Conservation (phyloP, 1,284 basidiomycete genomes). For the Melampsora abietis-canadensis region DNA sequence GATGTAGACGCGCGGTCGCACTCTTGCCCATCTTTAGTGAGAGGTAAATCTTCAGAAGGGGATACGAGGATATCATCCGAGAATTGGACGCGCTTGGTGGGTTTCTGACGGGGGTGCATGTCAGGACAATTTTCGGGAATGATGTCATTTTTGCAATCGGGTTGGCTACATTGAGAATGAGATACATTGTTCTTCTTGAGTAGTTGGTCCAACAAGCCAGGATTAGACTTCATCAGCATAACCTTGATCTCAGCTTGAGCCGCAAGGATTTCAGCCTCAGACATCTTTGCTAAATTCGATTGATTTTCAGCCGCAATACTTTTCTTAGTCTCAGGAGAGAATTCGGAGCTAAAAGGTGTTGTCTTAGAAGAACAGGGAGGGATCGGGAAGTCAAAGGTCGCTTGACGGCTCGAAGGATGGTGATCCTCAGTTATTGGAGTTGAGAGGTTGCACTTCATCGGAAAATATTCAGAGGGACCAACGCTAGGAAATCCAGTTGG, state of each 20-base stretch:
- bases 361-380: background rate
- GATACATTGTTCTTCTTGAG: conserved; percentile 19
- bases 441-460: background rate
- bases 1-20: background rate
- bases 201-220: conserved; percentile 24
- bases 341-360: background rate
- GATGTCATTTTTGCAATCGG: background rate
- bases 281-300: conserved; percentile 27
- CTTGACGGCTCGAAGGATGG: background rate
- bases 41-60: background rate
- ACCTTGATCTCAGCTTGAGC: conserved; percentile 34
- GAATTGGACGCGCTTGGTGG: background rate
- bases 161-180: background rate
- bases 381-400: background rate
- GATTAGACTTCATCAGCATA: conserved; percentile 30
- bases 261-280: conserved; percentile 23
- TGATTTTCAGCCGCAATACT: conserved; percentile 39
- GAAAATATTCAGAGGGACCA: background rate
- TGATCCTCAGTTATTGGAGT: background rate
- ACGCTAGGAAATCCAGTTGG: conserved; percentile 1
- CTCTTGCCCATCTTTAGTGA: background rate
- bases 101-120: background rate
- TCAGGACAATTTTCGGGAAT: background rate
- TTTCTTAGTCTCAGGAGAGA: background rate
- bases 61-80: background rate